phyloP scores from a whole-genome alignment of 805 yeast genomes.

The Lipomyces japonicus region DNA sequence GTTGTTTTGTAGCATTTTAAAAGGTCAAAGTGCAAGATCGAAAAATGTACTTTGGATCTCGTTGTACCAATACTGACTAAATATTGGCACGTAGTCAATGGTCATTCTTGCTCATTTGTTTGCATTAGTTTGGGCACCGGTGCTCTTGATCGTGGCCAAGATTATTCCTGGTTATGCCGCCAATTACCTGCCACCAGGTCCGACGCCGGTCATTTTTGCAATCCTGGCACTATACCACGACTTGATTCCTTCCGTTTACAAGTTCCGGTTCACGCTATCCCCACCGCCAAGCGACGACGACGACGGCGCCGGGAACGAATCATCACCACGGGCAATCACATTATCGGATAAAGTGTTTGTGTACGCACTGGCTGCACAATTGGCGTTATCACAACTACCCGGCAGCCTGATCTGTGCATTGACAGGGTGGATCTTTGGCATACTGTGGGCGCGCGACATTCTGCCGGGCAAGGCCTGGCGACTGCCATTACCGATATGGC shows the following conservation, averaged over 20 bases:
- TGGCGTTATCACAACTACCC: conserved; percentile 37
- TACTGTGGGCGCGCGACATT: conserved; percentile 37
- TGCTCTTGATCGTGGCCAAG: conserved; percentile 19
- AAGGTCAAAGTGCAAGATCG: background rate
- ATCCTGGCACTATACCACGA: conserved; percentile 39
- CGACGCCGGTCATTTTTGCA: conserved; percentile 38
- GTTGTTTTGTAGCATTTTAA: conserved; percentile 1
- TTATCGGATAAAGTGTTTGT: conserved; percentile 41
- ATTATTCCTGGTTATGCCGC: conserved; percentile 23
- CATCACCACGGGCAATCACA: conserved; percentile 16
- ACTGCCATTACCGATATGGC: conserved; percentile 36
- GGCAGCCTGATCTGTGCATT: conserved; percentile 34
- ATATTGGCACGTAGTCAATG: conserved; percentile 10
- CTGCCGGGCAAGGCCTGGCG: conserved; percentile 44
- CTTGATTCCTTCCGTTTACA: conserved; percentile 42
- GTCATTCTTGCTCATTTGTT: conserved; percentile 29
- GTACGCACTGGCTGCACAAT: conserved; percentile 37
- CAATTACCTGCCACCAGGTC: conserved; percentile 38
- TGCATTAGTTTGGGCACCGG: conserved; percentile 30
- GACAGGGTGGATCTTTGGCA: conserved; percentile 42
- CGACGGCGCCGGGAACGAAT: conserved; percentile 7
- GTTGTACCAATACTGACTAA: background rate
- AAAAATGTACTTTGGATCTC: background rate
- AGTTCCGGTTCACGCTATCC: conserved; percentile 35
- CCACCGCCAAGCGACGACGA: conserved; percentile 22